Conservation (phyloP, 1,284 basidiomycete species). For the Marasmius tenuissimus region DNA sequence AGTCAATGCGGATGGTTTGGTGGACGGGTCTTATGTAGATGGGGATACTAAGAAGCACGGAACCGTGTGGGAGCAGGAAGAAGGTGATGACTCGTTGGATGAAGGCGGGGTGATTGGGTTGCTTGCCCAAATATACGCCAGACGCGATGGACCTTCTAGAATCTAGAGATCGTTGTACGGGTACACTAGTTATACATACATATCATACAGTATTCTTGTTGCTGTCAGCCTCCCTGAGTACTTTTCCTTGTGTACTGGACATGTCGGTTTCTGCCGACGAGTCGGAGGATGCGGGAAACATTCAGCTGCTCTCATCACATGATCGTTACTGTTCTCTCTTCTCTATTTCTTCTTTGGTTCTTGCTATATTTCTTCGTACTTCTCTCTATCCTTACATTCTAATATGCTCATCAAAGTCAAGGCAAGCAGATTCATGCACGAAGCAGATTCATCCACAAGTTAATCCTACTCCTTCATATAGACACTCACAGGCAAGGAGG, state of each 20-base stretch:
- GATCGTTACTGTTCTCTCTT: neutral
- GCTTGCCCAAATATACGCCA: slow-evolving; percentile 76
- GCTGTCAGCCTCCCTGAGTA: neutral
- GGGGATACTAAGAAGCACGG: slow-evolving; percentile 39
- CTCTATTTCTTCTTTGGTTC: neutral
- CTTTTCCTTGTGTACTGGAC: neutral
- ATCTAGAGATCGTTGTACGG: slow-evolving; percentile 29
- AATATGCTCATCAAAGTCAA: slow-evolving; percentile 84
- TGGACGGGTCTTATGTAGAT: slow-evolving; percentile 74
- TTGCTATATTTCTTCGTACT: neutral
- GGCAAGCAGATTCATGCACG: slow-evolving; percentile 37
- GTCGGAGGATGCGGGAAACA: too few species aligned
- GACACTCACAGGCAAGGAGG: slow-evolving; percentile 94
- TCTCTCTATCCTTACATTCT: slow-evolving; percentile 8
- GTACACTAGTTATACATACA: neutral
- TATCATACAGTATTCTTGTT: neutral
- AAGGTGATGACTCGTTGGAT: slow-evolving; percentile 57
- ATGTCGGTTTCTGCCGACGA: neutral
- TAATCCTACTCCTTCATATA: slow-evolving; percentile 29
- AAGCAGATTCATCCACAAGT: slow-evolving; percentile 9
- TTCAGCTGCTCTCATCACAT: neutral
- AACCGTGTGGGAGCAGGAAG: slow-evolving; percentile 44
- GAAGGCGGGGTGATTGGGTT: slow-evolving; percentile 75
- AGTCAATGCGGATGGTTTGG: slow-evolving; percentile 49
- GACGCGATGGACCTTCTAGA: slow-evolving; percentile 53